A percentile compares a stretch with the other conserved stretches of the same genome.
These are phyloP conservation scores for Eucalyptus rudis DNA, from an alignment of 345 rosid species.

Conservation along the genomic window DNA sequence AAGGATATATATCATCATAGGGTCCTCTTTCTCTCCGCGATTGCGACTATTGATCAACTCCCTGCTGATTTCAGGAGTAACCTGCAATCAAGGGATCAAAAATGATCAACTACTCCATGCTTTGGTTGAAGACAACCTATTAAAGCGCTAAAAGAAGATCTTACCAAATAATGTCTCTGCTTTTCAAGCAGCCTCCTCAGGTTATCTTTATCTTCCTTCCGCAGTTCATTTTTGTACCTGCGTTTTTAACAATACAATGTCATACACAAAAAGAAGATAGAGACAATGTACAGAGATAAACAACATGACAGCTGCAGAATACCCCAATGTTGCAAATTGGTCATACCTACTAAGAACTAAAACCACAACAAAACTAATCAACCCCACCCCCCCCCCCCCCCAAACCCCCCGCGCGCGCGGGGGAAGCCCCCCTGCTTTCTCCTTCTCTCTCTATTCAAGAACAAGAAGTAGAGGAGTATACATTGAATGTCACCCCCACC, in stretches of 20 bases:
- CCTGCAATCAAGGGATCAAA: slow-evolving; percentile 16
- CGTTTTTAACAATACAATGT: background rate
- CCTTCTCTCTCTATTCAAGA: background rate
- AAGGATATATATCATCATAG: slow-evolving; percentile 74
- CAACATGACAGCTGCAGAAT: background rate
- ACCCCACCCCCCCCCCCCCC: background rate
- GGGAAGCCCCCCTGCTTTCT: background rate
- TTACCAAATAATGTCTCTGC: slow-evolving; percentile 76
- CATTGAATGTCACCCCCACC: background rate
- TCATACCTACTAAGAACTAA: background rate
- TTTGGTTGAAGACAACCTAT: background rate
- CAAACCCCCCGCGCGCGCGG: rapidly evolving
- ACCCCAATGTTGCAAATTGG: background rate
- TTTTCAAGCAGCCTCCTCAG: slow-evolving; percentile 43
- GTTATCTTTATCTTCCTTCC: slow-evolving; percentile 72
- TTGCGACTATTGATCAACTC: slow-evolving; percentile 71
- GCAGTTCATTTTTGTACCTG: slow-evolving; percentile 84
- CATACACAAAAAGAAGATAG: background rate
- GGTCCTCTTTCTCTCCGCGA: slow-evolving; percentile 87
- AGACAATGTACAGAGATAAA: background rate
- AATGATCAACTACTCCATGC: background rate
- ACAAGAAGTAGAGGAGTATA: background rate
- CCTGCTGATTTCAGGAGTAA: slow-evolving; percentile 72
- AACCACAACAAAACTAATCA: background rate
- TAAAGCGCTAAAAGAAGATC: background rate